Conservation (phyloP, 768 basidiomycete species). For the Guyanaporus albipodus region DNA sequence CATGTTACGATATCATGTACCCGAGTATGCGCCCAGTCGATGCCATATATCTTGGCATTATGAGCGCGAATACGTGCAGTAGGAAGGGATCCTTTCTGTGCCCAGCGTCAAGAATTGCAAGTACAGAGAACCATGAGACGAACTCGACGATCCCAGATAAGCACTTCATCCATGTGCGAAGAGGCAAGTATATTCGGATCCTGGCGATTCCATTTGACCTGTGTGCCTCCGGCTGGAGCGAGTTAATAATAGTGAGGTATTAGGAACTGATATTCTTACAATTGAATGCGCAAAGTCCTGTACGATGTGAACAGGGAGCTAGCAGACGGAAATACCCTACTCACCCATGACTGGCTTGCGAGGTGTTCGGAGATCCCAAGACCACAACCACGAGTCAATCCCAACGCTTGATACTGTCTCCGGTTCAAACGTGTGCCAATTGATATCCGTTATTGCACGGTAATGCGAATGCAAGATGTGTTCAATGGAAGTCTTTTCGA, state of each 20-base stretch:
- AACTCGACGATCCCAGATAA: conserved; percentile 94
- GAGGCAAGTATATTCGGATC: conserved; percentile 87
- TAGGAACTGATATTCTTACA: conserved; percentile 29
- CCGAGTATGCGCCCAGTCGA: conserved; percentile 85
- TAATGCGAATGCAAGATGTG: conserved; percentile 86
- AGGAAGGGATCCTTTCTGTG: conserved; percentile 85
- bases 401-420: conserved; percentile 86
- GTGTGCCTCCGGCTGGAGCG: conserved; percentile 72
- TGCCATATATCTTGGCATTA: conserved; percentile 91
- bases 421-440: conserved; percentile 89
- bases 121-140: conserved; percentile 21
- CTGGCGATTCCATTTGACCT: conserved; percentile 95
- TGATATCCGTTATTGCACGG: conserved; percentile 95
- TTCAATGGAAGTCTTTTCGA: conserved; percentile 76
- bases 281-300: conserved; percentile 58
- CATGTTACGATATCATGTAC: conserved; percentile 88
- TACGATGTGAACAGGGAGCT: not conserved
- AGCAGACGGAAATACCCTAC: not conserved
- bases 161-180: conserved; percentile 79
- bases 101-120: conserved; percentile 3
- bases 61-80: conserved; percentile 75
- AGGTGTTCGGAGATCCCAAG: conserved; percentile 81
- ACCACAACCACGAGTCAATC: conserved; percentile 92
- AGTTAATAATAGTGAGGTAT: not conserved
- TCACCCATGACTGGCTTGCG: conserved; percentile 68